Conservation (phyloP, 2,329 filamentous ascomycete species). For the Stylonectria norvegica region DNA sequence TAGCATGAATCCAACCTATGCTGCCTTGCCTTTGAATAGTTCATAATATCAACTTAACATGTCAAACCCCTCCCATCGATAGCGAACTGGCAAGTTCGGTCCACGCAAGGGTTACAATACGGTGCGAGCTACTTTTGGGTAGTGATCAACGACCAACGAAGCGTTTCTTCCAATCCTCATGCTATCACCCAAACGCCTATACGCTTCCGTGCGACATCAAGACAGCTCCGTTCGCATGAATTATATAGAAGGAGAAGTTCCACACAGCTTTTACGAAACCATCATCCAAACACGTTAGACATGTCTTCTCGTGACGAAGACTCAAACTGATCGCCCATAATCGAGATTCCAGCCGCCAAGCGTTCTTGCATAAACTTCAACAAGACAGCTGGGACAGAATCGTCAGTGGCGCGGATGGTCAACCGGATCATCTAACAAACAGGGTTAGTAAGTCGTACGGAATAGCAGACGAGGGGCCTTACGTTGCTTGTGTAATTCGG, state of each 20-base stretch:
- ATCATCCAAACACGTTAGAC: conserved; percentile 55
- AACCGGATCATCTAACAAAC: conserved; percentile 80
- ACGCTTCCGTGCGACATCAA: conserved; percentile 29
- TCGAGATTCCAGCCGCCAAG: conserved; percentile 55
- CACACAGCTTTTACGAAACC: conserved; percentile 37
- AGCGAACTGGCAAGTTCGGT: conserved; percentile 9
- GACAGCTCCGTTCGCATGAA: conserved; percentile 25
- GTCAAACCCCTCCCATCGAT: too few species aligned
- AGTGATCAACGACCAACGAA: conserved; percentile 20
- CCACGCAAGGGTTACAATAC: conserved; percentile 7
- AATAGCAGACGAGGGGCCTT: conserved; percentile 38
- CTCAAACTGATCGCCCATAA: conserved; percentile 37
- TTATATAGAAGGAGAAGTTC: conserved; percentile 20
- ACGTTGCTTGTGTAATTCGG: conserved; percentile 92
- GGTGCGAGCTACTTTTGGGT: conserved; percentile 16
- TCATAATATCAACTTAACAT: conserved; percentile 26
- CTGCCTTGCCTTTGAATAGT: too few species aligned
- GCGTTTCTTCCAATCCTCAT: conserved; percentile 23
- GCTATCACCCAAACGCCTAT: conserved; percentile 31
- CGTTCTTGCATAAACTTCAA: conserved; percentile 85
- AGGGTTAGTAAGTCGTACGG: conserved; percentile 11
- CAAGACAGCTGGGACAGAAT: conserved; percentile 75
- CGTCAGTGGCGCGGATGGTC: conserved; percentile 91
- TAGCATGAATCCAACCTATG: too few species aligned
- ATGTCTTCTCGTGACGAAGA: conserved; percentile 49